Conservation (phyloP, 768 basidiomycete genomes). For the Xanthoconium stramineum region DNA sequence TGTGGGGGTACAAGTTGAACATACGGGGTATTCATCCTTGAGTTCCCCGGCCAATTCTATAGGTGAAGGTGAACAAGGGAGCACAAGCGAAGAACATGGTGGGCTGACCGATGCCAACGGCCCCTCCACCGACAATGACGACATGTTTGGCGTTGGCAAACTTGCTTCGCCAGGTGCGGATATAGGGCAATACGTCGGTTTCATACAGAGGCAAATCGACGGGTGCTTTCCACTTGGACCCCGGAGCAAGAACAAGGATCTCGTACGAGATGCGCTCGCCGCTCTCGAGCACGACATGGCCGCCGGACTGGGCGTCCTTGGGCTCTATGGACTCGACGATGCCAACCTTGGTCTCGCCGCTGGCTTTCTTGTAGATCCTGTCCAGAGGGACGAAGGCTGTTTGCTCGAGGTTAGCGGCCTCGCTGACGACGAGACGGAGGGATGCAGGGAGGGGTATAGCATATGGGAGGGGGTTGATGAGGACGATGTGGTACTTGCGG, state of each 20-base stretch:
- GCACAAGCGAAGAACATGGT: neutral
- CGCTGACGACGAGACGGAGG: conserved; percentile 49
- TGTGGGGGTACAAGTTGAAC: conserved; percentile 5
- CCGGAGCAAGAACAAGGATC: conserved; percentile 58
- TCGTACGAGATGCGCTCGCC: conserved; percentile 52
- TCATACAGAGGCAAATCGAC: conserved; percentile 40
- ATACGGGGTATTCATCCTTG: conserved; percentile 39
- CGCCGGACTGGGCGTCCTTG: conserved; percentile 31
- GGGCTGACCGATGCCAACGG: conserved; percentile 47
- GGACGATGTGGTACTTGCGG: conserved; percentile 46
- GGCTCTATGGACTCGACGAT: conserved; percentile 40
- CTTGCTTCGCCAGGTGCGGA: conserved; percentile 29
- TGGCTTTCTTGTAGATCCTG: conserved; percentile 43
- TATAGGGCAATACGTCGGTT: conserved; percentile 27
- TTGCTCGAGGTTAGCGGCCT: conserved; percentile 37
- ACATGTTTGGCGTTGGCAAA: conserved; percentile 39
- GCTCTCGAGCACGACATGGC: conserved; percentile 47
- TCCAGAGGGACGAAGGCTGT: conserved; percentile 50
- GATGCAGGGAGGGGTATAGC: conserved; percentile 47
- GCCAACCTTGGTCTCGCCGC: conserved; percentile 38
- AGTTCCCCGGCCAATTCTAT: conserved; percentile 46
- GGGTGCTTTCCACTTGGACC: conserved; percentile 52
- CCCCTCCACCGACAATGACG: conserved; percentile 55
- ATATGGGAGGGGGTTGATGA: conserved; percentile 53
- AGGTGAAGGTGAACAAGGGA: neutral